phyloP scores from a whole-genome alignment of 192 early-diverging fungal species.

The Geosiphon pyriformis region DNA sequence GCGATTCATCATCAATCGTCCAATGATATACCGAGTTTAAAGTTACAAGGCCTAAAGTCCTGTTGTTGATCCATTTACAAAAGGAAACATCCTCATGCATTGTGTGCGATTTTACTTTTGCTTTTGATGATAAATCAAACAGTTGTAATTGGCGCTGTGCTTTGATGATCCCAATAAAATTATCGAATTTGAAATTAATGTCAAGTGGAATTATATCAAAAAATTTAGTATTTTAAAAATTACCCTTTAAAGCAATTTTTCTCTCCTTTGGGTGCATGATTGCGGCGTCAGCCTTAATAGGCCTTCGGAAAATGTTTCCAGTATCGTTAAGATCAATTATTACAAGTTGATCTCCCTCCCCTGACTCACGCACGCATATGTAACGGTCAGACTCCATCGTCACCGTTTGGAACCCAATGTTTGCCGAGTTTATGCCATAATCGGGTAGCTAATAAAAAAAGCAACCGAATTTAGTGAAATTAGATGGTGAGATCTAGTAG shows the following conservation, averaged over 20 bases:
- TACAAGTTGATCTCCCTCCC: slow-evolving; percentile 66
- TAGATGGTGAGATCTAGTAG: too few species aligned
- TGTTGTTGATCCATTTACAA: slow-evolving; percentile 93
- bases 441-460: slow-evolving; percentile 70
- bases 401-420: slow-evolving; percentile 95
- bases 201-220: not conserved
- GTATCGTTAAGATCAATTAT: slow-evolving; percentile 91
- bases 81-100: slow-evolving; percentile 92
- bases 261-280: slow-evolving; percentile 96
- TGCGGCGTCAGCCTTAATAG: slow-evolving; percentile 95
- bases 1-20: slow-evolving; percentile 88
- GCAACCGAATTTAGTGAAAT: too few species aligned
- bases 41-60: slow-evolving; percentile 84
- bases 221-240: not conserved
- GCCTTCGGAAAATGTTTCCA: slow-evolving; percentile 74
- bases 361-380: slow-evolving; percentile 88
- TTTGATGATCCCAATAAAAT: slow-evolving; percentile 26
- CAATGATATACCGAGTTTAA: slow-evolving; percentile 90
- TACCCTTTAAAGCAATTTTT: slow-evolving; percentile 95
- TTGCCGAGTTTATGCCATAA: slow-evolving; percentile 84
- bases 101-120: slow-evolving; percentile 88
- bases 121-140: slow-evolving; percentile 94
- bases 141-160: slow-evolving; percentile 90
- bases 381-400: slow-evolving; percentile 98
- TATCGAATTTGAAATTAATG: not conserved